Conservation (phyloP, 2,329 filamentous ascomycete species). For the Biscogniauxia marginata region DNA sequence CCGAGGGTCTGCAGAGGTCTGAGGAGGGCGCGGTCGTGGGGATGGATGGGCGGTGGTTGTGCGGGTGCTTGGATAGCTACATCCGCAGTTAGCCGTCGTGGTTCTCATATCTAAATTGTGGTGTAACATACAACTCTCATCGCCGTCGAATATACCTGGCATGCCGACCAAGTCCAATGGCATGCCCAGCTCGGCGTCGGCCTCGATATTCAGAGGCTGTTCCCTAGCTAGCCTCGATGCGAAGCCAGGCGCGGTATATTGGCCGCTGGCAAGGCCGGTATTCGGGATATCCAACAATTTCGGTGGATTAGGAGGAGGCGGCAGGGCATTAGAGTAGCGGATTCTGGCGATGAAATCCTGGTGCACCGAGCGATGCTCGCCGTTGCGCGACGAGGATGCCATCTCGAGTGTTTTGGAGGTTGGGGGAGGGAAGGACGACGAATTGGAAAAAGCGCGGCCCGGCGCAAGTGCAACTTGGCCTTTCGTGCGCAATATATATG, state of each 20-base stretch:
- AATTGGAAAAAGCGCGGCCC: conserved; percentile 4
- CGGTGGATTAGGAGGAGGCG: conserved; percentile 88
- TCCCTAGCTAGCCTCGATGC: conserved; percentile 85
- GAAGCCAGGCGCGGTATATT: conserved; percentile 89
- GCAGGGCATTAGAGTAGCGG: conserved; percentile 92
- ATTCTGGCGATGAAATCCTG: conserved; percentile 98
- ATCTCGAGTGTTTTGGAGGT: conserved; percentile 27
- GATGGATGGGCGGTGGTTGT: conserved; percentile 69
- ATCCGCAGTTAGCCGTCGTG: conserved; percentile 19
- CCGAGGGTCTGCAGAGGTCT: conserved; percentile 81
- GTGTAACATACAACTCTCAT: conserved; percentile 77
- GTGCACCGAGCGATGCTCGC: conserved; percentile 63
- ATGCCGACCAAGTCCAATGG: conserved; percentile 92
- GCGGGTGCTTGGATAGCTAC: conserved; percentile 79
- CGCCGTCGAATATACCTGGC: conserved; percentile 90
- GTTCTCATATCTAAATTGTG: conserved; percentile 10
- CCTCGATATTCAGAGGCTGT: conserved; percentile 93
- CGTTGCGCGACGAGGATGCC: conserved; percentile 45
- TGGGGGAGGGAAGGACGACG: background rate
- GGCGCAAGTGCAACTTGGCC: background rate
- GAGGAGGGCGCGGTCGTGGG: conserved; percentile 80
- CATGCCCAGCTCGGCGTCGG: conserved; percentile 97
- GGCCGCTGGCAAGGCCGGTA: conserved; percentile 78
- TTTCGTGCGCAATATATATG: background rate
- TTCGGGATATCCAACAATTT: conserved; percentile 98